Evolutionary conservation across 2,329 filamentous ascomycete genomes (phyloP), one percentile per base, ranked within the genome.

Genomic region (Dothistroma pini): DNA sequence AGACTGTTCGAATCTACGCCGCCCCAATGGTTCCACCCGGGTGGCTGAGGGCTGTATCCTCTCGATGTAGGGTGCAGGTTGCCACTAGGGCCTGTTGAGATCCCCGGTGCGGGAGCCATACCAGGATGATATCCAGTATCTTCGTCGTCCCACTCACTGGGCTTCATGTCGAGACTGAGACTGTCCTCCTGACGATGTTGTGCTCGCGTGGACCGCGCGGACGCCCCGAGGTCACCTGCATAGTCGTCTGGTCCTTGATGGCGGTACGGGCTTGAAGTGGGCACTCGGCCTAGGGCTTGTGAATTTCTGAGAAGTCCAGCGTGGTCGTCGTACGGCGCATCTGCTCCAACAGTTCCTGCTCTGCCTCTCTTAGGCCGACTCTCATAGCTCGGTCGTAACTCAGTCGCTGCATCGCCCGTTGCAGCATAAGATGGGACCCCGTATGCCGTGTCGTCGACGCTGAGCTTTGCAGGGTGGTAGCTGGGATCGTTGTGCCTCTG

Each of bases 401-500:
- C 69, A 29, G 69, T 70, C 19, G 68, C 69, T 21, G 62, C 38
- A 31, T 66, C 68, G 21, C 60, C 60, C 12, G 57, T 63, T 7
- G 59, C 68, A 12, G 66, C 63, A 47, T 60, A 67, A 2, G 60
- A 51, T 12, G 68, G 68, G 9, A 66, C 67, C 19, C 29, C 56
- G 35, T 71, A 72, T 1, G 56, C 60, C 10, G 63, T 66, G 16
- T 55, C 50, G 32, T 55, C 62, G 34, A 59, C 58, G 12, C 53
- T 55, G 21, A 65, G 49, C 48, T 69, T 69, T 22, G 60, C 53
- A 11, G 68, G 57, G 44, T 69, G 66, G 60, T 81, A 81, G 25
- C 74, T 77, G 5, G 70, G 58, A 62, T 81, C 79, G 7, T 72
- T 61, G 58, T 75, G 71, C 38, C 89, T 83, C 63, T 79, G 75